Evolutionary conservation across 805 yeast genomes (phyloP), one percentile per base, ranked within the genome.

Genomic region (Cyberlindnera mrakii): DNA sequence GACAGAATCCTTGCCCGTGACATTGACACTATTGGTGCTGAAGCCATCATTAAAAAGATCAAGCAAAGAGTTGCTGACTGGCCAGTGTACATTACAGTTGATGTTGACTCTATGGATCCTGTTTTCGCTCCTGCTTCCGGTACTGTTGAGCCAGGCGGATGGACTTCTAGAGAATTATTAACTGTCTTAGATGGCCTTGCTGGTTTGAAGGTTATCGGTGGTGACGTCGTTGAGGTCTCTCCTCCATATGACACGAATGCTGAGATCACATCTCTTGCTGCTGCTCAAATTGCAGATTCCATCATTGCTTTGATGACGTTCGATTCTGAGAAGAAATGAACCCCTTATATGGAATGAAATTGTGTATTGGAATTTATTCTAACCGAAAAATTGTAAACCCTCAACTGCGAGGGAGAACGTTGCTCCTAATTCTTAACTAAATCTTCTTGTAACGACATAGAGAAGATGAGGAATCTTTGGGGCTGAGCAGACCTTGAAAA

Each of bases 181-280:
- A 58, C 66, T 8, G 57, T 73, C 9, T 54, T 72, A 37, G 74
- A 70, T 46, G 70, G 72, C 9, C 55, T 72, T 38, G 64, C 65
- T 45, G 78, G 77, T 3, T 45, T 73, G 33, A 62, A 72, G 46
- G 54, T 73, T 30, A 60, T 74, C 34, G 78, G 78, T 33, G 77
- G 71, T 43, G 78, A 74, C 47, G 74, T 73, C 35, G 78, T 74
- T 18, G 78, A 74, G 49, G 78, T 73, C 37, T 64, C 77, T 32
- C 86, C 87, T 3, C 79, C 85, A 2, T 80, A 65, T 48, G 84
- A 81, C 50, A 72, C 75, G 29, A 39, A 79, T n/a, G 85, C 80
- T 19, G 85, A 75, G 49, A 69, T 74, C 44, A 81, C 88, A 5
- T 74, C 81, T 14, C 62, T 80, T 46, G 80, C 82, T 3, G 88